These are phyloP conservation scores for Fusarium temperatum DNA, from an alignment of 2,329 filamentous ascomycete species.

Conservation along the genomic window DNA sequence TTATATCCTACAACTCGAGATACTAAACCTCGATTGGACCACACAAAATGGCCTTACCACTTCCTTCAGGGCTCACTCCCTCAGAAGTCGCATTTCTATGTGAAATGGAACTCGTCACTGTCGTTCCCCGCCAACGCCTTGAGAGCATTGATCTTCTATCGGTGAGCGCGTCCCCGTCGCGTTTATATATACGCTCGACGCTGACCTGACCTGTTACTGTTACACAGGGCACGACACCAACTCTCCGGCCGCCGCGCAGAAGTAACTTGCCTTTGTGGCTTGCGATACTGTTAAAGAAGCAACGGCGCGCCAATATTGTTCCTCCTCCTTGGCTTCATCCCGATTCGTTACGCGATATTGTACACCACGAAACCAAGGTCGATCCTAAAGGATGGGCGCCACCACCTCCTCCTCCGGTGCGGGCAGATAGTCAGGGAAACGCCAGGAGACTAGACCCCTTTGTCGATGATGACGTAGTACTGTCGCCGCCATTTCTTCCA, in stretches of 20 bases:
- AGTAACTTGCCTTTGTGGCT: constrained; percentile 90
- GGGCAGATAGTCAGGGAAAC: constrained; percentile 57
- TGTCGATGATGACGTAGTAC: constrained; percentile 44
- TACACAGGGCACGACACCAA: constrained; percentile 76
- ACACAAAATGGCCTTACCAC: constrained; percentile 58
- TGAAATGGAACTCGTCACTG: constrained; percentile 96
- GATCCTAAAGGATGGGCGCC: constrained; percentile 79
- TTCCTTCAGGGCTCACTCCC: constrained; percentile 72
- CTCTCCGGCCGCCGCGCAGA: constrained; percentile 83
- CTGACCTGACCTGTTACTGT: constrained; percentile 27
- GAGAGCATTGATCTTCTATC: constrained; percentile 85
- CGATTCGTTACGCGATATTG: constrained; percentile 77
- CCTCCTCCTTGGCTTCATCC: constrained; percentile 89
- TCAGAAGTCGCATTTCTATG: constrained; percentile 93
- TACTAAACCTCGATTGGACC: neutral
- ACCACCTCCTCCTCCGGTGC: constrained; percentile 72
- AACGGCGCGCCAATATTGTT: constrained; percentile 91
- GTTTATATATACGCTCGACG: constrained; percentile 6
- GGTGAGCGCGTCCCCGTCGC: constrained; percentile 64
- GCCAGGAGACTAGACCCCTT: constrained; percentile 47
- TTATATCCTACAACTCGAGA: constrained; percentile 20
- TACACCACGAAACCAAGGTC: constrained; percentile 81
- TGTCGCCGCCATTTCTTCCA: constrained; percentile 80
- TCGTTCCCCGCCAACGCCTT: constrained; percentile 89
- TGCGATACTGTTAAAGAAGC: constrained; percentile 91